Evolutionary conservation across 768 basidiomycete species (phyloP), one percentile per base, ranked within the genome.

Genomic region (Podaxis sp.): DNA sequence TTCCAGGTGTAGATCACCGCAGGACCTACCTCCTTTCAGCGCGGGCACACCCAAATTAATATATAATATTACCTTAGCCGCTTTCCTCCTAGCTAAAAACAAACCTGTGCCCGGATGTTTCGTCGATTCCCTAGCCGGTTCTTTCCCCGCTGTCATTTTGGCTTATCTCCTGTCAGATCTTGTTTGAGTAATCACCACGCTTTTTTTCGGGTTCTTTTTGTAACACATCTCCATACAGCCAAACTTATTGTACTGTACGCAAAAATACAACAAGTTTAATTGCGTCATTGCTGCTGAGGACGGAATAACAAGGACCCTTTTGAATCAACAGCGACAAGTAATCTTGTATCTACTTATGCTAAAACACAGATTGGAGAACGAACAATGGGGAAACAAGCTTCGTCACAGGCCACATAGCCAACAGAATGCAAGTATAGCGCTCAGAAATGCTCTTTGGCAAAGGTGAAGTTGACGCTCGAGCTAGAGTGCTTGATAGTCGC

Each of bases 391-490:
- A 51, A 51, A 0, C 13, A 15, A 44, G 13, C 42, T 44, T 13
- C 13, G 12, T 5, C 9, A 19, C 8, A 13, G 15, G 15, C 2
- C 4, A 15, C 42, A n/a, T 13, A 19, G 42, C 15, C 42, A 15
- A 19, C 13, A 4, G n/a, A 44, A 8, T 15, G 19, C 19, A 51
- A 24, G 49, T 22, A 51, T 22, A 24, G 22, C 56, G 61, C 57
- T 38, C 52, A 60, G 24, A 66, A 59, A 60, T 63, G 44, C 38
- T 72, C 94, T 86, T 96, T 96, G 19, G 89, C 87, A 73, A 97
- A 96, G 0, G 82, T 80, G 75, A 95, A 95, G 52, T 87, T 75
- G 51, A 96, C 84, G 39, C 79, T 75, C 12, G 85, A 70, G 56
- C 80, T 80, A 2, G 80, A 81, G 64, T 87, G 79, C 38, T 81